phyloP scores from a whole-genome alignment of 345 rosid species.

The Eucalyptus virginea region DNA sequence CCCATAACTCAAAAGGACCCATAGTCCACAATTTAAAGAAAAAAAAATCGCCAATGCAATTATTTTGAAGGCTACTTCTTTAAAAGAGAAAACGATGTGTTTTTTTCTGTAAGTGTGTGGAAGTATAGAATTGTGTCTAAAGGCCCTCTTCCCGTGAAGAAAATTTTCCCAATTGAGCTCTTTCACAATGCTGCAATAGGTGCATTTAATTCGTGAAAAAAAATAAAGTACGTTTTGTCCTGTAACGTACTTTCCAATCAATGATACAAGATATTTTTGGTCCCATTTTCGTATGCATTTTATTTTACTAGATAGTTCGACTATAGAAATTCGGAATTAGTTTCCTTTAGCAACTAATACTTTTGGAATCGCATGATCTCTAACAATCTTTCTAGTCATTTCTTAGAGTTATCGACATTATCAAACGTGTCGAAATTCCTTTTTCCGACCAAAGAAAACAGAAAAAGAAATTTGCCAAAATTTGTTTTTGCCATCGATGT shows the following conservation, averaged over 20 bases:
- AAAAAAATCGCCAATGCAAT: accelerated
- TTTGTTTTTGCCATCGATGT: not conserved
- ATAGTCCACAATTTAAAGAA: too few species aligned
- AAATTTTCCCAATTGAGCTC: accelerated
- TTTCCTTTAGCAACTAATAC: accelerated
- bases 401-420: not conserved
- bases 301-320: too few species aligned
- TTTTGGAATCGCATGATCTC: not conserved
- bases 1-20: too few species aligned
- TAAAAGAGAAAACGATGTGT: too few species aligned
- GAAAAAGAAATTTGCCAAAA: not conserved
- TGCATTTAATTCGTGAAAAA: too few species aligned
- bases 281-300: accelerated
- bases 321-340: too few species aligned
- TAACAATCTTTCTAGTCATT: not conserved
- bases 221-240: accelerated
- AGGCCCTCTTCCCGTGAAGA: too few species aligned
- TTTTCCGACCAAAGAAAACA: not conserved
- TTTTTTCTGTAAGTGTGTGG: too few species aligned
- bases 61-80: too few species aligned
- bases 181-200: too few species aligned
- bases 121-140: too few species aligned
- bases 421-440: not conserved
- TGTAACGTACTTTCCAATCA: accelerated
- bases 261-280: too few species aligned